These are phyloP conservation scores for Kwoniella mangroviensis DNA, from an alignment of 768 basidiomycete genomes.

Conservation along the genomic window DNA sequence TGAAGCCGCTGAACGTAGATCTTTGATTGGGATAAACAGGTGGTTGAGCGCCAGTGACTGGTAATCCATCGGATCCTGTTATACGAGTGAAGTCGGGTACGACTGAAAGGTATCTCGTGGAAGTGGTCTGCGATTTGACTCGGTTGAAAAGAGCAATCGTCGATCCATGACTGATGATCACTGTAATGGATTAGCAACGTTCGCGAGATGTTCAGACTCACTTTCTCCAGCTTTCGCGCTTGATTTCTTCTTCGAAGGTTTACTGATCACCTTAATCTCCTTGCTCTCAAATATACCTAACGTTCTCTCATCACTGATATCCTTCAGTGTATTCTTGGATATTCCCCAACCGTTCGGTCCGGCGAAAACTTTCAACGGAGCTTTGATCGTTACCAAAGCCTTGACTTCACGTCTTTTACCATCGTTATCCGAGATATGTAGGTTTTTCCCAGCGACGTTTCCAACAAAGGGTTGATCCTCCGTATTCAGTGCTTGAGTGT, in stretches of 20 bases:
- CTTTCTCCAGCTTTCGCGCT: constrained; percentile 90
- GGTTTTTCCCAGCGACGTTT: constrained; percentile 88
- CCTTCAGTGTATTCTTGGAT: constrained; percentile 49
- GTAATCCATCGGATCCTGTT: constrained; percentile 88
- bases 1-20: constrained; percentile 66
- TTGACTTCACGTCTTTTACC: constrained; percentile 95
- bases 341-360: constrained; percentile 68
- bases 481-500: constrained; percentile 30
- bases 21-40: constrained; percentile 66
- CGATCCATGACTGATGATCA: constrained; percentile 93
- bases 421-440: constrained; percentile 93
- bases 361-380: constrained; percentile 27
- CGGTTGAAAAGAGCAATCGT: constrained; percentile 95
- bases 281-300: constrained; percentile 89
- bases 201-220: constrained; percentile 60
- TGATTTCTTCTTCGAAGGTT: constrained; percentile 95
- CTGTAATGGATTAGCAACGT: constrained; percentile 59
- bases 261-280: constrained; percentile 98
- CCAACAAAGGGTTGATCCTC: constrained; percentile 80
- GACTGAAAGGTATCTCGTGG: constrained; percentile 93
- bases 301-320: constrained; percentile 78
- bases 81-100: constrained; percentile 90
- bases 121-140: constrained; percentile 91
- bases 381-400: constrained; percentile 70
- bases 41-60: constrained; percentile 78